Conservation (phyloP, 1,284 basidiomycete genomes). For the Schizophyllum amplum region DNA sequence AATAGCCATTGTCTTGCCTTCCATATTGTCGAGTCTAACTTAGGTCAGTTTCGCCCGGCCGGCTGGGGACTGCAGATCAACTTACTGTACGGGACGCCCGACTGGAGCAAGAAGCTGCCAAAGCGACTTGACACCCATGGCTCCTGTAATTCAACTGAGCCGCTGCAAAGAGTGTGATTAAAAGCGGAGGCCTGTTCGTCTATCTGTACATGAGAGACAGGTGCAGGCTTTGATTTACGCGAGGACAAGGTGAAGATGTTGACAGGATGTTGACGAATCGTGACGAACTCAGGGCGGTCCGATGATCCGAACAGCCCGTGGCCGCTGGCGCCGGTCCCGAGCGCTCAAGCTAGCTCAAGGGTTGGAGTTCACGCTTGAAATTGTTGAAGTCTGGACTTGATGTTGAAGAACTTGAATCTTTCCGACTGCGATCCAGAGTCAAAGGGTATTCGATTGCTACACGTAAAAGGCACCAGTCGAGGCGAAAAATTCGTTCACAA, state of each 20-base stretch:
- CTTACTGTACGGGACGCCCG: conserved; percentile 81
- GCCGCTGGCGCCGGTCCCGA: too few relatives aligned
- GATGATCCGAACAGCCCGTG: too few relatives aligned
- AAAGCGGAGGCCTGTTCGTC: background rate
- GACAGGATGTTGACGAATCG: background rate
- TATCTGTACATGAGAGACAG: background rate
- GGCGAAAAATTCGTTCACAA: too few relatives aligned
- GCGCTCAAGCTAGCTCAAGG: too few relatives aligned
- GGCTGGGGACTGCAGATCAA: conserved; percentile 11
- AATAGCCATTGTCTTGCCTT: conserved; percentile 88
- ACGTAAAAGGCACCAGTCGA: too few relatives aligned
- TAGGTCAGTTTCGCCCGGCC: conserved; percentile 9
- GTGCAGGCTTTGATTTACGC: too few relatives aligned
- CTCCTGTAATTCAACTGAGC: too few relatives aligned
- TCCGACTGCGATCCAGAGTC: too few relatives aligned
- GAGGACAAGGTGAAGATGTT: background rate
- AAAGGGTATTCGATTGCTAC: too few relatives aligned
- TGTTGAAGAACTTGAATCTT: too few relatives aligned
- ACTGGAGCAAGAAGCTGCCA: conserved; percentile 91
- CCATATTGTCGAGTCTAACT: conserved; percentile 79
- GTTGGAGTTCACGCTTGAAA: too few relatives aligned
- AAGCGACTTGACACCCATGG: conserved; percentile 92
- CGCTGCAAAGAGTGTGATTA: background rate
- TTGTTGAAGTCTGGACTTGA: too few relatives aligned
- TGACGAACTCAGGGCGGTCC: background rate